A percentile compares a stretch with the other conserved stretches of the same genome.
phyloP scores from a whole-genome alignment of 140 eudicot genomes.

The Stevia rebaudiana region DNA sequence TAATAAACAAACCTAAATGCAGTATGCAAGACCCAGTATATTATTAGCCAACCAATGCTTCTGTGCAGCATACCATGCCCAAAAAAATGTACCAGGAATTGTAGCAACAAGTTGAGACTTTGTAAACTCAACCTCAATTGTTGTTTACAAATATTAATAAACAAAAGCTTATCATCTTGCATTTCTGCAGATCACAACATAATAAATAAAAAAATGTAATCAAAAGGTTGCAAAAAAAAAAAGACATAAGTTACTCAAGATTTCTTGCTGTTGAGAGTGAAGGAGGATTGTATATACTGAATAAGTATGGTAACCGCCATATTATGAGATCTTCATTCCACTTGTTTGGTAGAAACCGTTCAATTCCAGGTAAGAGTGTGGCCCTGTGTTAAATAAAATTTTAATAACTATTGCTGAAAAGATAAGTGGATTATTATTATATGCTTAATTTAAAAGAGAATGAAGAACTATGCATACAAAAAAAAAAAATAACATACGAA shows the following conservation, averaged over 20 bases:
- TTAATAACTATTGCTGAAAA: not conserved
- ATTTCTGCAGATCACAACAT: constrained; percentile 34
- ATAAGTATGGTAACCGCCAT: constrained; percentile 70
- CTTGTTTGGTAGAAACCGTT: constrained; percentile 61
- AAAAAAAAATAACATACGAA: constrained; percentile 67
- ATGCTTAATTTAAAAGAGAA: constrained; percentile 11
- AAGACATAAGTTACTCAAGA: constrained; percentile 2
- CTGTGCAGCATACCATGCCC: constrained; percentile 94
- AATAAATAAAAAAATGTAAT: constrained; percentile 13
- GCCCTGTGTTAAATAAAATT: constrained; percentile 46
- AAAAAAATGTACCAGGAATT: constrained; percentile 91
- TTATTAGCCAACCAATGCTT: constrained; percentile 99
- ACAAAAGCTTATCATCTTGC: constrained; percentile 24
- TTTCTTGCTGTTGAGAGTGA: constrained; percentile 5
- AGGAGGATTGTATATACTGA: constrained; percentile 40
- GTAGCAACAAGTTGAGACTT: constrained; percentile 86
- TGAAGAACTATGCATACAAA: constrained; percentile 32
- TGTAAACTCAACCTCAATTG: constrained; percentile 85
- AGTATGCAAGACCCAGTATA: constrained; percentile 84
- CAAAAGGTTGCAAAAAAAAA: constrained; percentile 13
- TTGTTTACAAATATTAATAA: constrained; percentile 48
- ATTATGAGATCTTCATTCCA: constrained; percentile 76
- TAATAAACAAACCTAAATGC: constrained; percentile 66
- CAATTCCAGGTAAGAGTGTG: constrained; percentile 77
- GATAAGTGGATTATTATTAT: not conserved